Base-by-base conservation (phyloP, 192 early-diverging fungal genomes). In the Coemansia sp. region DNA sequence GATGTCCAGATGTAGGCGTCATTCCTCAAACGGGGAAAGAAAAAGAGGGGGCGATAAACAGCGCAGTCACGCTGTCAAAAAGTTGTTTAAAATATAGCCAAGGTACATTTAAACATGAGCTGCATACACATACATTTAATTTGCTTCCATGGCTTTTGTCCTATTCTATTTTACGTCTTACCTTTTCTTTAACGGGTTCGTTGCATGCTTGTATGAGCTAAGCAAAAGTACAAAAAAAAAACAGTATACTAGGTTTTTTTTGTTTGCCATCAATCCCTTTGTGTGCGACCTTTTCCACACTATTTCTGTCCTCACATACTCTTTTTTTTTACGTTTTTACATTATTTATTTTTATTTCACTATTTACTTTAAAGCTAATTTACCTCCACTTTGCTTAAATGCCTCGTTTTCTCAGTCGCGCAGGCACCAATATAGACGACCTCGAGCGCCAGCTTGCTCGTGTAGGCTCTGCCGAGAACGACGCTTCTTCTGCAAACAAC, bases 401-500 rank as follows among this genome's bases (percentile, higher is more conserved):
- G 75, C 58, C 75, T 48, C 74, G 81, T 57, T 82, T 78, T 55
- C 60, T 82, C 39, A 82, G 81, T 32, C 75, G 81, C 29, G 81
- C 72, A 0, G 81, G 81, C 18, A 78, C 75, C 16, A 64, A 67
- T 36, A 77, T 82, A 55, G 81, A 78, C 46, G 81, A 73, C 64
- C 65, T 82, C 7, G 71, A 82, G 50, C 66, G 71, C 13, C 75
- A 78, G 67, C 69, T 82, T 30, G 75, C 68, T 10, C 75, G 81
- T 18, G 66, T 78, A 8, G 81, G 71, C 24, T 80, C 77, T 5
- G 62, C 54, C 9, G 72, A 74, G n/a, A 69, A 73, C 65, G 69
- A 69, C 28, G 60, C n/a, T 24, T 20, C 47, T 16, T 69, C 75
- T n/a, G 25, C 2, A 14, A 14, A 27, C 50, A 28, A 50, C 49